Evolutionary conservation across 2,329 filamentous ascomycete species (phyloP).

Genomic region (Fusarium robinianum): DNA sequence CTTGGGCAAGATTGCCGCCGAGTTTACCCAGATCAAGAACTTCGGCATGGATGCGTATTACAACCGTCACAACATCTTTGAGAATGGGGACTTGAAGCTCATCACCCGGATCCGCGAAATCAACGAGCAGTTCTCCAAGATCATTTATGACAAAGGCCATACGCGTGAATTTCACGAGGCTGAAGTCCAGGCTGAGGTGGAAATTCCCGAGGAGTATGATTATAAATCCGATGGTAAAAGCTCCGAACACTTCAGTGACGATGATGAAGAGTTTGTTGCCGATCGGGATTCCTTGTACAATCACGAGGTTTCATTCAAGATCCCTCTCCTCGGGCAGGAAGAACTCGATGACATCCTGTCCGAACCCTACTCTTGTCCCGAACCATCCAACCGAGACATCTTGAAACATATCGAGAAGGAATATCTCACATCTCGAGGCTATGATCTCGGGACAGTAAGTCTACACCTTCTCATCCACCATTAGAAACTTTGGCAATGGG

Average conservation of each 20-base stretch:
- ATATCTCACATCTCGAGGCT: conserved; percentile 49
- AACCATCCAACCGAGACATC: conserved; percentile 40
- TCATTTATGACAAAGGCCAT: conserved; percentile 36
- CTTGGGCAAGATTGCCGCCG: conserved; percentile 41
- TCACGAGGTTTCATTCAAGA: background rate
- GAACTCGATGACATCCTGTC: conserved; percentile 37
- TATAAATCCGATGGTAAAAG: background rate
- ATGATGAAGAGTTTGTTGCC: conserved; percentile 4
- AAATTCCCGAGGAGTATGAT: background rate
- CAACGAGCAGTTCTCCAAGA: conserved; percentile 43
- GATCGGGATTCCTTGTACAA: conserved; percentile 24
- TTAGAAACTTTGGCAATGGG: no score
- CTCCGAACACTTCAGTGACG: background rate
- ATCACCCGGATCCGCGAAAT: conserved; percentile 46
- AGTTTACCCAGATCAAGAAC: conserved; percentile 37
- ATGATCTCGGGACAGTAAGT: conserved; percentile 57
- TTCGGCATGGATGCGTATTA: conserved; percentile 45
- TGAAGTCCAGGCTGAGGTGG: background rate
- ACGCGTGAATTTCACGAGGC: conserved; percentile 1
- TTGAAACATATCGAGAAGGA: conserved; percentile 43
- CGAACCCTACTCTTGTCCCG: conserved; percentile 24
- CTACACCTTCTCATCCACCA: background rate
- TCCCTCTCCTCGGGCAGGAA: conserved; percentile 16
- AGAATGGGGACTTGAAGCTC: conserved; percentile 37
- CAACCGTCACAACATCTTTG: conserved; percentile 38